These are phyloP conservation scores for Fusarium secorum DNA, from an alignment of 2,329 filamentous ascomycete species.

Conservation along the genomic window DNA sequence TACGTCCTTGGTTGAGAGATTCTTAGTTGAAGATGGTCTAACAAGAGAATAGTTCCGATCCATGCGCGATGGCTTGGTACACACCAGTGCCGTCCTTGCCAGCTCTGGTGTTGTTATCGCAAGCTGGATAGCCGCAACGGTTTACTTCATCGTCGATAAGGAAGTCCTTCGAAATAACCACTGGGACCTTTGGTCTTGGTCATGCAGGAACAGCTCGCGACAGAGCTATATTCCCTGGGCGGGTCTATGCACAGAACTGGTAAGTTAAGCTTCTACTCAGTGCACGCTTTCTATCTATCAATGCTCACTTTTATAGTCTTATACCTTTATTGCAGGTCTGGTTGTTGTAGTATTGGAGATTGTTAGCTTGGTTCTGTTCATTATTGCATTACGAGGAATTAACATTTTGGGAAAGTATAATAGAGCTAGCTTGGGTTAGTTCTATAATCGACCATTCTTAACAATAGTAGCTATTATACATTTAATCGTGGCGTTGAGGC, in stretches of 20 bases:
- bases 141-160: conserved; percentile 8
- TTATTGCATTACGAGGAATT: neutral
- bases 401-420: conserved; percentile 10
- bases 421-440: neutral
- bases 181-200: conserved; percentile 21
- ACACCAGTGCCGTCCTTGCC: neutral
- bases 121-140: neutral
- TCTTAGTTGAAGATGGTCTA: neutral
- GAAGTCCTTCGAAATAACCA: conserved; percentile 1
- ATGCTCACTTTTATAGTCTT: no score
- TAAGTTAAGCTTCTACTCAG: rapidly evolving
- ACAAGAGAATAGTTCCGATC: neutral
- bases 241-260: neutral
- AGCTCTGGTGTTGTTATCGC: neutral
- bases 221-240: conserved; percentile 15
- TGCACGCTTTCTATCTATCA: no score
- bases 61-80: neutral
- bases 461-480: rapidly evolving
- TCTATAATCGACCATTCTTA: rapidly evolving
- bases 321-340: neutral
- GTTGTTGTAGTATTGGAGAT: neutral
- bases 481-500: neutral
- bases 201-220: neutral
- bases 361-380: neutral
- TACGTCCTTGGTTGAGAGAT: rapidly evolving